These are phyloP conservation scores for Alternaria incomplexa DNA, from an alignment of 2,329 filamentous ascomycete genomes.

Conservation along the genomic window DNA sequence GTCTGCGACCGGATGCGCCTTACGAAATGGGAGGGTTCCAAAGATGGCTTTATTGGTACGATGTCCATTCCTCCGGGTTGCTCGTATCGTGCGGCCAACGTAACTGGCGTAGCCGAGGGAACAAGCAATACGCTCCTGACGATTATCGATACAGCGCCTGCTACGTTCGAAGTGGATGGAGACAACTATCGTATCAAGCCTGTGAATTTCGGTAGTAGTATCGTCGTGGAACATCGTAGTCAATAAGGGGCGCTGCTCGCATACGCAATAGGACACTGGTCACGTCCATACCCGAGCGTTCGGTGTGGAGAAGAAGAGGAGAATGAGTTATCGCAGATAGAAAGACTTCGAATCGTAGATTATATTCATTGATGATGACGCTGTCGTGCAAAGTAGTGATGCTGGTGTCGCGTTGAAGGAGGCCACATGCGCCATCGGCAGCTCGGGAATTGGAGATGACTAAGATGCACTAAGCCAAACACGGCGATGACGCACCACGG, in stretches of 20 bases:
- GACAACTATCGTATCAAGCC: not conserved
- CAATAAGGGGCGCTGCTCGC: not conserved
- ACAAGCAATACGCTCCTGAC: not conserved
- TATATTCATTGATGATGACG: not conserved
- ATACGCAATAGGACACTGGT: not conserved
- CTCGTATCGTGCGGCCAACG: not conserved
- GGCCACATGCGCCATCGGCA: not conserved
- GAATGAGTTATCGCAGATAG: not conserved
- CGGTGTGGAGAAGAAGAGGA: not conserved
- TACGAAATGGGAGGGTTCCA: not conserved
- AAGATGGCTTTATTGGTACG: not conserved
- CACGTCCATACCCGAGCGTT: not conserved
- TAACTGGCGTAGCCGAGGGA: not conserved
- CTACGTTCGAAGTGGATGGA: not conserved
- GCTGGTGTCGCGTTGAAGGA: not conserved
- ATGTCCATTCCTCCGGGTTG: not conserved
- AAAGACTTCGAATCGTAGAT: not conserved
- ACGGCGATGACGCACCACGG: not conserved
- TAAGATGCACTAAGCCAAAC: not conserved
- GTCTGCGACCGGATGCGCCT: not conserved
- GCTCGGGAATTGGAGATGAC: not conserved
- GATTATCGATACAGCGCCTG: not conserved
- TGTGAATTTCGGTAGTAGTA: not conserved
- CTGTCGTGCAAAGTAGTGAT: not conserved
- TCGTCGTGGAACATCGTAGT: not conserved